Conservation (phyloP, 2,329 filamentous ascomycete genomes). For the Ophiobolus disseminans region DNA sequence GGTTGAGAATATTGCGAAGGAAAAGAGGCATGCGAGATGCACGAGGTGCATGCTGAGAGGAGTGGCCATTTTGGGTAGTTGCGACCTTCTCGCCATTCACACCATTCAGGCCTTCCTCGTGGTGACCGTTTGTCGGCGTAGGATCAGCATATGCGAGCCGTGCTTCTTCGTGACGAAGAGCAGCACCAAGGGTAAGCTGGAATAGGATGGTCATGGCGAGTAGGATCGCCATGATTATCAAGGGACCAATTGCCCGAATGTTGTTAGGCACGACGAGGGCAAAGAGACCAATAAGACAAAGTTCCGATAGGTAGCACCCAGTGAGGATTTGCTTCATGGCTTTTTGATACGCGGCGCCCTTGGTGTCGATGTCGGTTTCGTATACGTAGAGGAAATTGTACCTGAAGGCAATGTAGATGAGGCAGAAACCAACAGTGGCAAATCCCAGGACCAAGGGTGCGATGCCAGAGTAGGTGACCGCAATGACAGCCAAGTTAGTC, state of each 20-base stretch:
- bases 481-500: constrained; percentile 54
- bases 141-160: constrained; percentile 40
- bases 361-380: constrained; percentile 56
- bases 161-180: constrained; percentile 41
- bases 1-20: constrained; percentile 42
- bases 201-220: constrained; percentile 51
- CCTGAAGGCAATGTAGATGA: constrained; percentile 57
- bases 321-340: constrained; percentile 57
- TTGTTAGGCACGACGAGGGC: constrained; percentile 49
- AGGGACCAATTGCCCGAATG: constrained; percentile 48
- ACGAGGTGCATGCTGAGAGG: constrained; percentile 21
- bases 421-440: constrained; percentile 51
- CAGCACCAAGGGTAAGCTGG: constrained; percentile 45
- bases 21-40: constrained; percentile 42
- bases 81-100: constrained; percentile 21
- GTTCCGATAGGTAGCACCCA: constrained; percentile 57
- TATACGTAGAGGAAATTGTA: constrained; percentile 60
- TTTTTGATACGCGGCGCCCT: constrained; percentile 55
- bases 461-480: constrained; percentile 57
- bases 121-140: constrained; percentile 22
- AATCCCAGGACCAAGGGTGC: constrained; percentile 58
- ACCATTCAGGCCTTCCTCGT: constrained; percentile 29
- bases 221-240: constrained; percentile 52
- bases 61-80: constrained; percentile 10
- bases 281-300: constrained; percentile 58